These are phyloP conservation scores for Colletotrichum sp. DNA, from an alignment of 2,329 filamentous ascomycete genomes.

Conservation along the genomic window DNA sequence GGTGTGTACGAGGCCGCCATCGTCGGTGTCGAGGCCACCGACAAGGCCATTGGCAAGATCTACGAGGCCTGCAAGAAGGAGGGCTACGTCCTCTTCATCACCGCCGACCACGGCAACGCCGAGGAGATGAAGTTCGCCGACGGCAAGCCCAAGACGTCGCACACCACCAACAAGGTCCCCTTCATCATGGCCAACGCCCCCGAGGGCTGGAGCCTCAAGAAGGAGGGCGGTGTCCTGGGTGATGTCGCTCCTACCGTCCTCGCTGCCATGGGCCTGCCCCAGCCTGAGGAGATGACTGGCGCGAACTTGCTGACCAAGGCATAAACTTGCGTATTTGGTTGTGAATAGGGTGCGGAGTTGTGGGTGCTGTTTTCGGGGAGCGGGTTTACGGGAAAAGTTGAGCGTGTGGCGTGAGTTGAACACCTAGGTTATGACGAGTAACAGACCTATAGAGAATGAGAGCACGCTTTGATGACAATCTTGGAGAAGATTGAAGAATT, in stretches of 20 bases:
- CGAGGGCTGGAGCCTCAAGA: conserved; percentile 82
- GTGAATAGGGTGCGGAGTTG: conserved; percentile 1
- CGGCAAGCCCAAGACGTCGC: conserved; percentile 95
- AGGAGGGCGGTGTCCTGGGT: conserved; percentile 81
- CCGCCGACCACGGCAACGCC: conserved; percentile 95
- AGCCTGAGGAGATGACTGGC: conserved; percentile 93
- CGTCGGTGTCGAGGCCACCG: conserved; percentile 81
- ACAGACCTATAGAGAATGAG: conserved; percentile 21
- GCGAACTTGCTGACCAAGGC: conserved; percentile 79
- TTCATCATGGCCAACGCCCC: conserved; percentile 98
- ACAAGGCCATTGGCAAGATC: conserved; percentile 91
- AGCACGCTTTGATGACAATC: conserved; percentile 15
- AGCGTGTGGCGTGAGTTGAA: conserved; percentile 10
- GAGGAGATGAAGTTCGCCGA: conserved; percentile 99
- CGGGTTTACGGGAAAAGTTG: conserved; percentile 16
- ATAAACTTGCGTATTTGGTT: not conserved
- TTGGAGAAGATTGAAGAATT: too few relatives aligned
- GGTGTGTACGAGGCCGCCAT: conserved; percentile 96
- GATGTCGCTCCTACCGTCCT: conserved; percentile 97
- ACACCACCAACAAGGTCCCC: conserved; percentile 97
- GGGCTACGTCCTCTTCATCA: conserved; percentile 93
- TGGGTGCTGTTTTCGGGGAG: conserved; percentile 7
- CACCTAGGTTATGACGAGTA: conserved; percentile 8
- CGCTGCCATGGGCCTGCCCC: conserved; percentile 85
- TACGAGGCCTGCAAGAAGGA: conserved; percentile 93